Evolutionary conservation across 2,329 filamentous ascomycete genomes (phyloP).

Genomic region (Diaporthe eres): DNA sequence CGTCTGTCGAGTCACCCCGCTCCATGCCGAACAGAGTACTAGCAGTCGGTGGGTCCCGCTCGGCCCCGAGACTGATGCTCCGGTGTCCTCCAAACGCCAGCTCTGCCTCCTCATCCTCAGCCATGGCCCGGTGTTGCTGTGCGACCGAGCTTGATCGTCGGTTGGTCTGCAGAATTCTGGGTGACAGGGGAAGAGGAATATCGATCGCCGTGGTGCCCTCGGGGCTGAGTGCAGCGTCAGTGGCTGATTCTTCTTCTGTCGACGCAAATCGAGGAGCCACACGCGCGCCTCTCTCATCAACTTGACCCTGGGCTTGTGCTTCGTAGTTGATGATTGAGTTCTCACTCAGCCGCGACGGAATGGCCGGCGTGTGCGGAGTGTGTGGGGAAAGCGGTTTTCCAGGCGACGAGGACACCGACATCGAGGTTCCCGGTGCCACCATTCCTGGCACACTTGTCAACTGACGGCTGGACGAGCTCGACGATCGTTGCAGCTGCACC

Average conservation of each 20-base stretch:
- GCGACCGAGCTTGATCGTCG: conserved; percentile 80
- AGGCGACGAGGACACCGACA: conserved; percentile 90
- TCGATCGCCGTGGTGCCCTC: conserved; percentile 77
- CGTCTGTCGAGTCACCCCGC: conserved; percentile 52
- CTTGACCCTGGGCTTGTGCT: conserved; percentile 49
- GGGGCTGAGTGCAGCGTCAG: conserved; percentile 56
- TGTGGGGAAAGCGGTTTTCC: conserved; percentile 91
- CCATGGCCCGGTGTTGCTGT: conserved; percentile 69
- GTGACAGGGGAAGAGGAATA: conserved; percentile 80
- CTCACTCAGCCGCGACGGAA: conserved; percentile 92
- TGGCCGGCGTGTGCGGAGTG: conserved; percentile 92
- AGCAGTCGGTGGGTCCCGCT: conserved; percentile 74
- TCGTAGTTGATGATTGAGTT: conserved; percentile 85
- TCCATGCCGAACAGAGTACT: conserved; percentile 71
- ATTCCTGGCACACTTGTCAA: conserved; percentile 75
- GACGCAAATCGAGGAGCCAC: conserved; percentile 47
- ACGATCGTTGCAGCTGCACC: conserved; percentile 85
- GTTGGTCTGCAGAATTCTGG: conserved; percentile 66
- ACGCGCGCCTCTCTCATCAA: conserved; percentile 47
- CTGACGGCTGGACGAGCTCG: conserved; percentile 77
- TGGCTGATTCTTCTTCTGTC: conserved; percentile 52
- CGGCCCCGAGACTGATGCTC: conserved; percentile 77
- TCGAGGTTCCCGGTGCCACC: conserved; percentile 75
- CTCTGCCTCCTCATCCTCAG: conserved; percentile 73
- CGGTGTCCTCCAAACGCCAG: conserved; percentile 73